These are phyloP conservation scores for Citrullus colocynthis DNA, from an alignment of 306 rosid species.

Conservation along the genomic window DNA sequence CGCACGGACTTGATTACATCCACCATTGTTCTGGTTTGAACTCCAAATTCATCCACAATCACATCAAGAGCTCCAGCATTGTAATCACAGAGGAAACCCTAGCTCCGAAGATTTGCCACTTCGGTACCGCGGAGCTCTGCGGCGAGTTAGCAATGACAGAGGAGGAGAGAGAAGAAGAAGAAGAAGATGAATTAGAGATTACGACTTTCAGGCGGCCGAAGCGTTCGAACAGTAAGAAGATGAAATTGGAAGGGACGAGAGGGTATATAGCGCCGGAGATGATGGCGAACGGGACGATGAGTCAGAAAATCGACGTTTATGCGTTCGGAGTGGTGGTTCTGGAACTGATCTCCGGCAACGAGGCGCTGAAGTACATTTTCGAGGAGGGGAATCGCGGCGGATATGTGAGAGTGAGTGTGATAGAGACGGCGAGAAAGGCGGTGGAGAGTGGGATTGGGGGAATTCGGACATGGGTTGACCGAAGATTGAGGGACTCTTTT, in stretches of 20 bases:
- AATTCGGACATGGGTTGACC: slow-evolving; percentile 68
- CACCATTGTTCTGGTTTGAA: slow-evolving; percentile 58
- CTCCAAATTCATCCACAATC: slow-evolving; percentile 60
- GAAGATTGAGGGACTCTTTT: slow-evolving; percentile 66
- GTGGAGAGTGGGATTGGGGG: slow-evolving; percentile 21
- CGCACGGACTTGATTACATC: slow-evolving; percentile 83
- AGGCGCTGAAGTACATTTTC: slow-evolving; percentile 38
- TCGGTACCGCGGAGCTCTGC: slow-evolving; percentile 68
- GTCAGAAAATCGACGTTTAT: slow-evolving; percentile 68
- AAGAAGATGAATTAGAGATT: not conserved
- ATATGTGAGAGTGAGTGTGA: slow-evolving; percentile 49
- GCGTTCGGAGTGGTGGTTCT: slow-evolving; percentile 82
- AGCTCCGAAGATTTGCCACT: slow-evolving; percentile 65
- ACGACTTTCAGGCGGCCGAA: not conserved
- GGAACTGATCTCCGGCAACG: slow-evolving; percentile 76
- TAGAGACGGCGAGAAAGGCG: slow-evolving; percentile 59
- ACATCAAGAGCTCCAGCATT: slow-evolving; percentile 64
- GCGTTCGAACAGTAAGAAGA: slow-evolving; percentile 25
- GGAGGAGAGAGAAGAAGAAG: not conserved
- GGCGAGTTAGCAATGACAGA: slow-evolving; percentile 27
- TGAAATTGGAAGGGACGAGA: slow-evolving; percentile 65
- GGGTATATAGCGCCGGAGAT: slow-evolving; percentile 95
- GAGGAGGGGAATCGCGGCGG: slow-evolving; percentile 25
- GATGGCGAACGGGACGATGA: slow-evolving; percentile 37
- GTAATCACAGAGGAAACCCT: slow-evolving; percentile 29